Conservation (phyloP, 257 asterid species). For the Penstemon newberryi region DNA sequence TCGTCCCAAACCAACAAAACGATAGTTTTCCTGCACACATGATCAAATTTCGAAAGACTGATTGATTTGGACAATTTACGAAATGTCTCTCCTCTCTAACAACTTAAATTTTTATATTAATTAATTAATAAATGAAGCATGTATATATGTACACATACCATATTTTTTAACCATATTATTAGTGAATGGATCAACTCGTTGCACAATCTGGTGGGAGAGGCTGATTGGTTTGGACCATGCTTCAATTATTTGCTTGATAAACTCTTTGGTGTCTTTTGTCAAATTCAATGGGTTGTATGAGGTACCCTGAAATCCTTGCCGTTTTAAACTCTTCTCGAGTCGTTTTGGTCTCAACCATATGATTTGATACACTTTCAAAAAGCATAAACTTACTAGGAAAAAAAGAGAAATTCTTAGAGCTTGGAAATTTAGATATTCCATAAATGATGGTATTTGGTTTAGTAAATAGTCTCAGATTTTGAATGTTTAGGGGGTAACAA, state of each 20-base stretch:
- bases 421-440: constrained; percentile 32
- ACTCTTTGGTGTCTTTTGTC: constrained; percentile 47
- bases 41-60: too few relatives aligned
- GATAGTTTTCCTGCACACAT: constrained; percentile 45
- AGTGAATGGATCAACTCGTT: constrained; percentile 54
- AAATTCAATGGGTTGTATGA: constrained; percentile 38
- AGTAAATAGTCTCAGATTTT: neutral
- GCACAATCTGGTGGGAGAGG: constrained; percentile 46
- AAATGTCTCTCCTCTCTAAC: too few relatives aligned
- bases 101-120: too few relatives aligned
- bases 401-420: constrained; percentile 27
- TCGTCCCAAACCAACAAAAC: constrained; percentile 45
- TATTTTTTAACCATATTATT: constrained; percentile 37
- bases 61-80: too few relatives aligned
- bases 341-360: constrained; percentile 50
- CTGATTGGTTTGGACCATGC: constrained; percentile 56
- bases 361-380: constrained; percentile 29
- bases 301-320: constrained; percentile 48
- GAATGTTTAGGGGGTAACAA: neutral
- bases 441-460: neutral
- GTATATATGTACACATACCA: constrained; percentile 27
- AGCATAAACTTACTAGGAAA: constrained; percentile 26
- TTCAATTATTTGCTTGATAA: constrained; percentile 33
- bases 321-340: constrained; percentile 40
- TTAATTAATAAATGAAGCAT: neutral